Evolutionary conservation across 129 eudicot species (phyloP).

Genomic region (Centella asiatica): DNA sequence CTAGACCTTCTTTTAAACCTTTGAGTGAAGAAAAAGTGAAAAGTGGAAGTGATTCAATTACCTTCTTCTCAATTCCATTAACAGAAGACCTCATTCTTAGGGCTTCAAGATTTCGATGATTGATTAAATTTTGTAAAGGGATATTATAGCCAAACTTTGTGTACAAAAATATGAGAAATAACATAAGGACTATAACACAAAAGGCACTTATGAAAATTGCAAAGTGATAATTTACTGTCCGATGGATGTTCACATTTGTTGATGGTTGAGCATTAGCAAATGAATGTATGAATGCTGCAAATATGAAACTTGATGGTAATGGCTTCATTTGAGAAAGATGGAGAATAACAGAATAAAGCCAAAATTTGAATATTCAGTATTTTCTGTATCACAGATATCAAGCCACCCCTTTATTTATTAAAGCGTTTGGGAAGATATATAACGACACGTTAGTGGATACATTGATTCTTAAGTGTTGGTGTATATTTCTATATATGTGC

Average conservation of each 20-base stretch:
- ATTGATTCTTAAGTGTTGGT: no score
- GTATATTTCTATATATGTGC: no score
- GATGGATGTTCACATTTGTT: not conserved
- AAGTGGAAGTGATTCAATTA: conserved; percentile 24
- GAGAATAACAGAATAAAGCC: no score
- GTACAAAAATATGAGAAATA: not conserved
- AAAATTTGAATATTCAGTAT: no score
- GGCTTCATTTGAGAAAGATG: no score
- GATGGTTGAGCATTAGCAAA: not conserved
- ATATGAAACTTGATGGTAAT: no score
- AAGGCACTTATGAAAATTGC: not conserved
- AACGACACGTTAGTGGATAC: no score
- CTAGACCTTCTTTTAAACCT: conserved; percentile 29
- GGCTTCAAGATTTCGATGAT: not conserved
- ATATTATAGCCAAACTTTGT: not conserved
- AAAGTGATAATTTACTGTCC: not conserved
- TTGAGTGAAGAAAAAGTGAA: conserved; percentile 27
- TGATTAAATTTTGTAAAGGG: not conserved
- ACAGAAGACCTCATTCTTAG: not conserved
- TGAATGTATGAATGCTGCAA: not conserved
- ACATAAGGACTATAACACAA: not conserved
- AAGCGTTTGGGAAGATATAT: no score
- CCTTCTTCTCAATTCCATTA: conserved; percentile 20
- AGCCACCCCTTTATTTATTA: no score
- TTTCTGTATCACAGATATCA: no score